These are phyloP conservation scores for Cryptococcus sp. DNA, from an alignment of 1,284 basidiomycete species.

Conservation along the genomic window DNA sequence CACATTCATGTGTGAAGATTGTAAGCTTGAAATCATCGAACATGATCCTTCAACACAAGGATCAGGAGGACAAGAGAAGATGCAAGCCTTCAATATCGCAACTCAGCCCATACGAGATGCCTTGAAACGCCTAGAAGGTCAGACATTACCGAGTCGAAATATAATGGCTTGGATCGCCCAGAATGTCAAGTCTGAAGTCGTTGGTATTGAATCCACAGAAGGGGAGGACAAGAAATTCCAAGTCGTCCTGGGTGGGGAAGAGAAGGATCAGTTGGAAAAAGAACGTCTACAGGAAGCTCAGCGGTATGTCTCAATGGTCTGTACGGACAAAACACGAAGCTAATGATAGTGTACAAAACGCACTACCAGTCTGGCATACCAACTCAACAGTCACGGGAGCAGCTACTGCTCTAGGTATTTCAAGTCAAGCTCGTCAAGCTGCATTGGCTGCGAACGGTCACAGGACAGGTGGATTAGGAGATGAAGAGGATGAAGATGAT, in stretches of 20 bases:
- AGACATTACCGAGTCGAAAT: slow-evolving; percentile 38
- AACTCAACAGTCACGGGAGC: slow-evolving; percentile 92
- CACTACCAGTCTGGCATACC: slow-evolving; percentile 86
- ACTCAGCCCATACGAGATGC: slow-evolving; percentile 82
- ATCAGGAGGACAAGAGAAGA: slow-evolving; percentile 79
- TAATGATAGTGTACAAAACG: slow-evolving; percentile 66
- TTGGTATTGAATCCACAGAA: slow-evolving; percentile 65
- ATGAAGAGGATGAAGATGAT: slow-evolving; percentile 19
- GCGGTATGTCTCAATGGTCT: slow-evolving; percentile 44
- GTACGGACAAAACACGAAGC: neutral
- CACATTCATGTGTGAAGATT: slow-evolving; percentile 52
- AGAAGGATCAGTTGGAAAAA: slow-evolving; percentile 66
- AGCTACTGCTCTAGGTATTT: slow-evolving; percentile 70
- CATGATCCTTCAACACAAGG: slow-evolving; percentile 62
- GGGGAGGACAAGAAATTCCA: slow-evolving; percentile 54
- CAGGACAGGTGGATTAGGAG: slow-evolving; percentile 19
- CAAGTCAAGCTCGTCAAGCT: slow-evolving; percentile 9
- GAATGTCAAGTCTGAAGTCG: slow-evolving; percentile 49
- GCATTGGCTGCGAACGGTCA: slow-evolving; percentile 1
- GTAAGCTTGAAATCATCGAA: slow-evolving; percentile 74
- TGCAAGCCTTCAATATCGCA: slow-evolving; percentile 91
- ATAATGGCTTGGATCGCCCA: slow-evolving; percentile 42
- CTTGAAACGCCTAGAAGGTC: slow-evolving; percentile 78
- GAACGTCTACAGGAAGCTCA: slow-evolving; percentile 71
- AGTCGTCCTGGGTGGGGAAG: slow-evolving; percentile 73